Conservation (phyloP, 495 filamentous ascomycete genomes). For the Penicillium fimorum region DNA sequence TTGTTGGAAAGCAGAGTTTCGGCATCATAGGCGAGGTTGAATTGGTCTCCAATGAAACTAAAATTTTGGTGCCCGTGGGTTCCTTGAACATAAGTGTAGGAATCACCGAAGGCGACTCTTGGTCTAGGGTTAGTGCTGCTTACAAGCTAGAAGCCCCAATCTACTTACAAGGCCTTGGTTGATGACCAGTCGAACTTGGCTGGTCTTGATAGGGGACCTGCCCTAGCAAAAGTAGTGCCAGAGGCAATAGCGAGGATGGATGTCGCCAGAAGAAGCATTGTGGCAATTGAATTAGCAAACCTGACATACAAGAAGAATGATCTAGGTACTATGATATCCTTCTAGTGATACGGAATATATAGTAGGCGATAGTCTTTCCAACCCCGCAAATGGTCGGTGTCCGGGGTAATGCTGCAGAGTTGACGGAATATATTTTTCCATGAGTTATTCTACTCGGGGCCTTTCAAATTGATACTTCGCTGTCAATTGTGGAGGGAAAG, state of each 20-base stretch:
- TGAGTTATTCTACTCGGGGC: not conserved
- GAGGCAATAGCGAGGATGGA: slow-evolving; percentile 4
- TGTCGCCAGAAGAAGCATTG: slow-evolving; percentile 3
- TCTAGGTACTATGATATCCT: not conserved
- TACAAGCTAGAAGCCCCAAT: not conserved
- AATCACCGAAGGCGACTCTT: slow-evolving; percentile 54
- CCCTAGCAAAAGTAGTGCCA: not conserved
- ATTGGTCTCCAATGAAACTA: slow-evolving; percentile 49
- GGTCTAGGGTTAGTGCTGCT: not conserved
- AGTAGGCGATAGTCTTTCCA: not conserved
- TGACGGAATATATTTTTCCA: not conserved
- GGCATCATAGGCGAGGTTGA: slow-evolving; percentile 39
- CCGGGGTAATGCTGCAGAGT: not conserved
- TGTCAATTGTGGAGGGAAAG: not conserved
- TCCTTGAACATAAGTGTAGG: slow-evolving; percentile 56
- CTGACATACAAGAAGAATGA: not conserved
- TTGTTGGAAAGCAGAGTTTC: slow-evolving; percentile 41
- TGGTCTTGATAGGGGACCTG: slow-evolving; percentile 10
- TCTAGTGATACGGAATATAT: not conserved
- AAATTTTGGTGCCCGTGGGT: slow-evolving; percentile 47
- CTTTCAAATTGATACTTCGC: not conserved
- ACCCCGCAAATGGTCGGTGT: not conserved
- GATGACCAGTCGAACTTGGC: slow-evolving; percentile 34
- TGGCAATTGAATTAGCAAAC: not conserved
- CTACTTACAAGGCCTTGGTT: slow-evolving; percentile 31